Percentiles rank a stretch among this genome's conserved stretches.
phyloP scores from a whole-genome alignment of 2,329 filamentous ascomycete species.

The Bipolaris bicolor region DNA sequence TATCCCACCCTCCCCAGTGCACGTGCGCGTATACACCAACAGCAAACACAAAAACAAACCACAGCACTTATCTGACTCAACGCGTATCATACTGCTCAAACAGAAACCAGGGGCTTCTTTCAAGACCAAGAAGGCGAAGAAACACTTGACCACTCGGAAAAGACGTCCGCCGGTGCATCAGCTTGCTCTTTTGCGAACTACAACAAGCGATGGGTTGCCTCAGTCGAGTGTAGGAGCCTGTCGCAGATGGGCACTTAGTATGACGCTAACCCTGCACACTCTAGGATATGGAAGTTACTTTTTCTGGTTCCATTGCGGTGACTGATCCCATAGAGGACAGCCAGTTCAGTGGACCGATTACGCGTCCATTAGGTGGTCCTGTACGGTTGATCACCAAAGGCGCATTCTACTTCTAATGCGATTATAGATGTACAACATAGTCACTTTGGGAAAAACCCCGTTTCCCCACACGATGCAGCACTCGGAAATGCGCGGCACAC shows the following conservation, averaged over 20 bases:
- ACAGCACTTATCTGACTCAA: neutral
- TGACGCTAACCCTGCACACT: constrained; percentile 15
- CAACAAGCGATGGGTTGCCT: constrained; percentile 36
- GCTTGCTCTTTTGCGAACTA: constrained; percentile 37
- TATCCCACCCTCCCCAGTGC: neutral
- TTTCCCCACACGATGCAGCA: neutral
- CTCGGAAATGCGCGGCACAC: neutral
- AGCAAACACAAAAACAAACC: neutral
- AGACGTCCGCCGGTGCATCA: constrained; percentile 32
- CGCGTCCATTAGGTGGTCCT: too few relatives aligned
- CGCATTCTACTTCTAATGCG: neutral
- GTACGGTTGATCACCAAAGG: neutral
- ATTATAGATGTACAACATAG: neutral
- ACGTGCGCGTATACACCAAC: neutral
- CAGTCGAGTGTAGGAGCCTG: constrained; percentile 32
- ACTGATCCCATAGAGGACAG: constrained; percentile 40
- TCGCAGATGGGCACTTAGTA: neutral
- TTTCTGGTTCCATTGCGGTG: constrained; percentile 13
- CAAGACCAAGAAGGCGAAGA: neutral
- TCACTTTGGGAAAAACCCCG: neutral
- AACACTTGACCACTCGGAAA: constrained; percentile 21
- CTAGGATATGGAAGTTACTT: constrained; percentile 22
- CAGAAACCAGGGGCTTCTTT: neutral
- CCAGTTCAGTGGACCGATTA: constrained; percentile 6
- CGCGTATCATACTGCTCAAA: neutral